Percentiles rank a stretch among this genome's conserved stretches.
Evolutionary conservation across 176 grass and related monocot species (phyloP).

Genomic region (Echinochloa phyllopogon): DNA sequence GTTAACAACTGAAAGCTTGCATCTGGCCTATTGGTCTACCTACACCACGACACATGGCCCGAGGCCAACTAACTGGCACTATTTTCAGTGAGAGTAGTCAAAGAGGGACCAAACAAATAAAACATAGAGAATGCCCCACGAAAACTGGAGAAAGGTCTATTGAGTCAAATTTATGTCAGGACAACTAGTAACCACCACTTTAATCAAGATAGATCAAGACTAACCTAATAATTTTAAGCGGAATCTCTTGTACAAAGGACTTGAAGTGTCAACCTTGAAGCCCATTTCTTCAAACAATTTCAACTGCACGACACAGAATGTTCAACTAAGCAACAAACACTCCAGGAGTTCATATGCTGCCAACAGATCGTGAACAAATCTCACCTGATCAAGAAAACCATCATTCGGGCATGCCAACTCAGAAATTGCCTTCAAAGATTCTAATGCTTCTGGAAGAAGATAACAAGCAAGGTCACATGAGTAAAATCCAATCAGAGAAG

Average conservation of each 20-base stretch:
- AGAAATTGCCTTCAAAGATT: slow-evolving; percentile 70
- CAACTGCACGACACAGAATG: slow-evolving; percentile 55
- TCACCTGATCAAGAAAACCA: slow-evolving; percentile 92
- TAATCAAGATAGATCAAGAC: slow-evolving; percentile 27
- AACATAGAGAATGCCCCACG: not conserved
- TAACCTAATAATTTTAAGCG: slow-evolving; percentile 87
- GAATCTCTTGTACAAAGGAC: slow-evolving; percentile 82
- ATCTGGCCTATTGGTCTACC: not conserved
- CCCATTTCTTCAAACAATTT: slow-evolving; percentile 97
- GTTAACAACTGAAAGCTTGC: not conserved
- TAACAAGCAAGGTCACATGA: not conserved
- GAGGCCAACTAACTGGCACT: not conserved
- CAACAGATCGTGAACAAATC: slow-evolving; percentile 31
- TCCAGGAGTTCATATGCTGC: slow-evolving; percentile 10
- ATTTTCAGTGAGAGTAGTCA: not conserved
- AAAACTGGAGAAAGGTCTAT: not conserved
- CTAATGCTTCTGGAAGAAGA: slow-evolving; percentile 79
- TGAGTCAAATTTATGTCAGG: not conserved
- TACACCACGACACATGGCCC: not conserved
- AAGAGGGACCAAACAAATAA: not conserved
- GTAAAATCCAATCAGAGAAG: slow-evolving; percentile 1
- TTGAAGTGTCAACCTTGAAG: slow-evolving; percentile 82
- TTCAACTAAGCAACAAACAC: slow-evolving; percentile 26
- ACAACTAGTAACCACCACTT: not conserved
- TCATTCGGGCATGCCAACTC: slow-evolving; percentile 74